Percentiles rank a stretch among this genome's conserved stretches.
phyloP scores from a whole-genome alignment of 2,329 filamentous ascomycete species.

The Hypomyces perniciosus region DNA sequence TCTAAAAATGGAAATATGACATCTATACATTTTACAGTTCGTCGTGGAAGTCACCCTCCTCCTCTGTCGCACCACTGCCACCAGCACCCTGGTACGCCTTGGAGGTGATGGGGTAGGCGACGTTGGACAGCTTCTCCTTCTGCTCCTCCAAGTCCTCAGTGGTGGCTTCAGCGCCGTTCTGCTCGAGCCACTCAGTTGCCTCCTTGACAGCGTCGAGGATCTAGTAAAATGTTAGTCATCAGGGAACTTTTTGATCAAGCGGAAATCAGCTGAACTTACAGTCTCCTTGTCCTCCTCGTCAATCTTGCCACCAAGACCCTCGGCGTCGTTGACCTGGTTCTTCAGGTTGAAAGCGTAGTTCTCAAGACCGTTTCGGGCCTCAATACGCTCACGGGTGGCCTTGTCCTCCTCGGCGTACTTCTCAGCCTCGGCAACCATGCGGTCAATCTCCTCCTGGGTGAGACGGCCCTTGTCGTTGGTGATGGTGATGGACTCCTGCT shows the following conservation, averaged over 20 bases:
- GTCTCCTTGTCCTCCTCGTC: constrained; percentile 98
- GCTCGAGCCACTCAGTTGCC: constrained; percentile 91
- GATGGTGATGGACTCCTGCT: constrained; percentile 95
- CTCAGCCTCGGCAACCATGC: constrained; percentile 98
- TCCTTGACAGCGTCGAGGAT: constrained; percentile 96
- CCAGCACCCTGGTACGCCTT: constrained; percentile 76
- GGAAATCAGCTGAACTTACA: constrained; percentile 44
- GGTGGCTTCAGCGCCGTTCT: constrained; percentile 79
- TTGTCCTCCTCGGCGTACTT: constrained; percentile 99
- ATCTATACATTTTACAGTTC: constrained; percentile 61
- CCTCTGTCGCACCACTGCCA: constrained; percentile 47
- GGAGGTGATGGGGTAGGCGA: constrained; percentile 97
- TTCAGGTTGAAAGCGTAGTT: constrained; percentile 99
- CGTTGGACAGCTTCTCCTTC: constrained; percentile 96
- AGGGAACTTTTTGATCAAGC: constrained; percentile 4
- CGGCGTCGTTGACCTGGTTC: constrained; percentile 97
- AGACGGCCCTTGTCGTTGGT: constrained; percentile 99
- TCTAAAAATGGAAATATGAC: constrained; percentile 15
- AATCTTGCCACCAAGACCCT: constrained; percentile 96
- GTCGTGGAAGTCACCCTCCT: constrained; percentile 68
- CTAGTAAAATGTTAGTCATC: constrained; percentile 41
- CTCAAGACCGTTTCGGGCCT: constrained; percentile 93
- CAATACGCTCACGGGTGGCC: constrained; percentile 93
- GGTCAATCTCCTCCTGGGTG: constrained; percentile 93
- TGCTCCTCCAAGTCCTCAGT: constrained; percentile 98